Evolutionary conservation across 2,329 filamentous ascomycete genomes (phyloP), one percentile per base, ranked within the genome.

Genomic region (Sarocladium oryzae): DNA sequence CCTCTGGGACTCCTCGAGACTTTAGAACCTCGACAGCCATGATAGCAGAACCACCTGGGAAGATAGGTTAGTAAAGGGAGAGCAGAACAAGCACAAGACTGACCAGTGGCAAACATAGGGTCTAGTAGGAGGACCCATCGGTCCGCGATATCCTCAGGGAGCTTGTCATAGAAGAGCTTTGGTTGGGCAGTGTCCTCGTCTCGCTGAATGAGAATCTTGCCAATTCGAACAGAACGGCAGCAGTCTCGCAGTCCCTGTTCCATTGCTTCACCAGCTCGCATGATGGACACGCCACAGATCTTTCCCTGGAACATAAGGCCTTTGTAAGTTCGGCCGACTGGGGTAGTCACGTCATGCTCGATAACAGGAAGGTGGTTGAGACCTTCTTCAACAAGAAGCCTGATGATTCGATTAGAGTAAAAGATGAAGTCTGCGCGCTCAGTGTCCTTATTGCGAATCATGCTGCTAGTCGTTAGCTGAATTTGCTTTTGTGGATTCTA

Each of bases 51-150:
- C 93, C 93, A 59, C 92, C 90, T 93, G 57, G 8, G 28, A 48
- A 5, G 28, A 7, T 30, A 18, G 7, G 15, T 48, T 16, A 33
- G 20, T 11, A 24, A 24, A 15, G 46, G 4, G 24, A 28, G 16
- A 7, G 4, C 26, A n/a, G 3, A 10, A 6, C 1, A 8, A 15
- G 43, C 13, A 33, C 6, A n/a, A 28, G 24, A 45, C 76, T 62
- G 70, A 91, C 89, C 91, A 59, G 93, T 99, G 53, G 93, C 93
- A 71, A 99, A 91, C 93, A 99, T 99, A n/a, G 93, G 93, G 66
- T 99, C 93, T 41, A 99, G 73, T 40, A 99, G 75, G 54, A 99
- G 74, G 32, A 96, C 92, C 91, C 93, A 99, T 67, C 93, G 78
- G 51, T 92, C 81, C 21, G 87, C 82, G 67, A 99, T 96, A 66